Conservation (phyloP, 768 basidiomycete genomes). For the Amanita pallidorosea region DNA sequence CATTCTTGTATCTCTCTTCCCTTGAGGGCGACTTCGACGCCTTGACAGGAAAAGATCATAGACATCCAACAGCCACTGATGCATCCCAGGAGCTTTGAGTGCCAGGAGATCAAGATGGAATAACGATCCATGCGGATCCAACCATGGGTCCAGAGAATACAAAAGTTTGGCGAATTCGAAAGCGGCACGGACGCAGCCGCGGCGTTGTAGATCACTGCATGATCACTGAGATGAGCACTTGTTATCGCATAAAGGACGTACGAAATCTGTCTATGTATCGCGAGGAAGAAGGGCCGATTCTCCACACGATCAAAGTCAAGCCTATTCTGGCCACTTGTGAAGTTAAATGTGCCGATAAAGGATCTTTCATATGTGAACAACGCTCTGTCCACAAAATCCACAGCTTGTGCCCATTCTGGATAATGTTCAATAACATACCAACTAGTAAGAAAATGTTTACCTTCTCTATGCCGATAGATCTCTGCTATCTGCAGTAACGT, state of each 20-base stretch:
- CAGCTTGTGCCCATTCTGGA: constrained; percentile 70
- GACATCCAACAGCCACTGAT: constrained; percentile 69
- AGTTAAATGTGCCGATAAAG: constrained; percentile 78
- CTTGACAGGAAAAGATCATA: constrained; percentile 35
- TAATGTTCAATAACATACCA: neutral
- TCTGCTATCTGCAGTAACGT: constrained; percentile 82
- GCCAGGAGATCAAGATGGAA: constrained; percentile 82
- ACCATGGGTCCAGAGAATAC: constrained; percentile 73
- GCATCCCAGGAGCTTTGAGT: constrained; percentile 62
- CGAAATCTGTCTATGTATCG: constrained; percentile 75
- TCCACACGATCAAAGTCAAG: constrained; percentile 88
- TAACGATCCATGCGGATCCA: constrained; percentile 82
- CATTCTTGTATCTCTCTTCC: constrained; percentile 18
- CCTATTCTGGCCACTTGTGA: constrained; percentile 70
- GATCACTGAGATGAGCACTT: neutral
- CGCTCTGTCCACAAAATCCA: constrained; percentile 87
- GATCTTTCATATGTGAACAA: constrained; percentile 89
- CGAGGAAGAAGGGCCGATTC: constrained; percentile 88
- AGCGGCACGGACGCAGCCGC: constrained; percentile 81
- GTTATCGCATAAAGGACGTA: constrained; percentile 23
- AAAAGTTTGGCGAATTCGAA: constrained; percentile 89
- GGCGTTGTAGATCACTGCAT: constrained; percentile 68
- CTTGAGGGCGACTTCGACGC: constrained; percentile 9
- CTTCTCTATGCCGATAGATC: constrained; percentile 80
- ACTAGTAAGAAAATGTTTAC: constrained; percentile 24